Percentiles rank a stretch among this genome's conserved stretches.
phyloP scores from a whole-genome alignment of 2,329 filamentous ascomycete genomes.

The Colletotrichum liriopes region DNA sequence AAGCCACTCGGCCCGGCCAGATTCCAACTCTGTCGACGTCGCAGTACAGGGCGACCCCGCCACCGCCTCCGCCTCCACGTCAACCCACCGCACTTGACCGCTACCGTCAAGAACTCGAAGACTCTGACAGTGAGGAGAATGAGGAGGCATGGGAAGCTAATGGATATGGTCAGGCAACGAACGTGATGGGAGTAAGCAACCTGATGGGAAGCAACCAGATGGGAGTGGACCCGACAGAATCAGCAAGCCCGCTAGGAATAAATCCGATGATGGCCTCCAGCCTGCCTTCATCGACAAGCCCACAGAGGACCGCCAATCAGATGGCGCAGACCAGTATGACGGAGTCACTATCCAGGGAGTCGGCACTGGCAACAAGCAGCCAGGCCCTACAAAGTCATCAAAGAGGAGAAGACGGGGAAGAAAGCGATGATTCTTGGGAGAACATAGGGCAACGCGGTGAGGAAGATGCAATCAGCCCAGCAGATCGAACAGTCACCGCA shows the following conservation, averaged over 20 bases:
- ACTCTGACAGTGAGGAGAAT: slow-evolving; percentile 29
- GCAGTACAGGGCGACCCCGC: slow-evolving; percentile 22
- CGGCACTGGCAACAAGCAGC: slow-evolving; percentile 26
- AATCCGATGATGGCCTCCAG: slow-evolving; percentile 22
- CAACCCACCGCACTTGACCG: slow-evolving; percentile 20
- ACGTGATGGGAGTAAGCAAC: slow-evolving; percentile 20
- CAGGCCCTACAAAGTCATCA: slow-evolving; percentile 35
- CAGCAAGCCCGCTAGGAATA: slow-evolving; percentile 13
- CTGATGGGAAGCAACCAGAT: slow-evolving; percentile 20
- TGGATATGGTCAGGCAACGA: slow-evolving; percentile 32
- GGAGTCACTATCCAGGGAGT: slow-evolving; percentile 20
- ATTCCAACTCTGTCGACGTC: slow-evolving; percentile 35
- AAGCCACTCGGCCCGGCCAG: slow-evolving; percentile 32
- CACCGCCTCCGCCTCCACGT: slow-evolving; percentile 30
- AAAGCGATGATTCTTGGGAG: slow-evolving; percentile 43
- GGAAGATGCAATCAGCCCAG: not conserved
- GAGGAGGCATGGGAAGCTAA: slow-evolving; percentile 39
- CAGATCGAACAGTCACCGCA: not conserved
- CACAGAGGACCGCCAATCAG: slow-evolving; percentile 2
- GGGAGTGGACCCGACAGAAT: slow-evolving; percentile 1
- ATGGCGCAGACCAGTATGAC: not conserved
- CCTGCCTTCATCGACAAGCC: not conserved
- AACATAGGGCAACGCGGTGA: slow-evolving; percentile 31
- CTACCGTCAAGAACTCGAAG: slow-evolving; percentile 28
- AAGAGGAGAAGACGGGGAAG: slow-evolving; percentile 40